These are phyloP conservation scores for Acrasis kona DNA, from an alignment of 78 protist species.

Conservation along the genomic window DNA sequence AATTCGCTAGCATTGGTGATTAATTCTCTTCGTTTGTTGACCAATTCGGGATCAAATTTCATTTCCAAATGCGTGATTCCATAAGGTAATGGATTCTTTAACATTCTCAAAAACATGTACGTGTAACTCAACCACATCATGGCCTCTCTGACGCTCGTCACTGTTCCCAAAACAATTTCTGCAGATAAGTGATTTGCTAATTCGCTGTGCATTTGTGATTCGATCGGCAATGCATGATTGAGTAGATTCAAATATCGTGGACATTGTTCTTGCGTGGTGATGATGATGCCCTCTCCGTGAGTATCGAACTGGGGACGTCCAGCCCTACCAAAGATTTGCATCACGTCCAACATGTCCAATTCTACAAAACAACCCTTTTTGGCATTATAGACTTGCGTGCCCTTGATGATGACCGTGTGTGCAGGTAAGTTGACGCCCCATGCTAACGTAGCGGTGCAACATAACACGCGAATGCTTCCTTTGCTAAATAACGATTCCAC, in stretches of 20 bases:
- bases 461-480: slow-evolving; percentile 67
- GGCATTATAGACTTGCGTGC: slow-evolving; percentile 81
- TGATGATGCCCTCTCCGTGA: slow-evolving; percentile 82
- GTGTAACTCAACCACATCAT: slow-evolving; percentile 90
- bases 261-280: slow-evolving; percentile 80
- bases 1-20: slow-evolving; percentile 47
- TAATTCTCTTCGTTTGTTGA: slow-evolving; percentile 14
- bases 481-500: slow-evolving; percentile 78
- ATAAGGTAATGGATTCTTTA: slow-evolving; percentile 79
- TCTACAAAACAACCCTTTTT: slow-evolving; percentile 67
- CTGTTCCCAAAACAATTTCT: slow-evolving; percentile 96
- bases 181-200: slow-evolving; percentile 90
- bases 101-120: slow-evolving; percentile 84
- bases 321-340: slow-evolving; percentile 97
- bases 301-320: slow-evolving; percentile 99
- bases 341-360: slow-evolving; percentile 86
- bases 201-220: slow-evolving; percentile 36
- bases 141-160: slow-evolving; percentile 80
- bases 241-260: slow-evolving; percentile 62
- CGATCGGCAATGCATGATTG: slow-evolving; percentile 71
- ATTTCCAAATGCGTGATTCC: slow-evolving; percentile 54
- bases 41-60: slow-evolving; percentile 54
- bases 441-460: slow-evolving; percentile 95
- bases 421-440: slow-evolving; percentile 99
- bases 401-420: slow-evolving; percentile 92